Conservation (phyloP, 345 rosid species). For the Tarenaya hassleriana region DNA sequence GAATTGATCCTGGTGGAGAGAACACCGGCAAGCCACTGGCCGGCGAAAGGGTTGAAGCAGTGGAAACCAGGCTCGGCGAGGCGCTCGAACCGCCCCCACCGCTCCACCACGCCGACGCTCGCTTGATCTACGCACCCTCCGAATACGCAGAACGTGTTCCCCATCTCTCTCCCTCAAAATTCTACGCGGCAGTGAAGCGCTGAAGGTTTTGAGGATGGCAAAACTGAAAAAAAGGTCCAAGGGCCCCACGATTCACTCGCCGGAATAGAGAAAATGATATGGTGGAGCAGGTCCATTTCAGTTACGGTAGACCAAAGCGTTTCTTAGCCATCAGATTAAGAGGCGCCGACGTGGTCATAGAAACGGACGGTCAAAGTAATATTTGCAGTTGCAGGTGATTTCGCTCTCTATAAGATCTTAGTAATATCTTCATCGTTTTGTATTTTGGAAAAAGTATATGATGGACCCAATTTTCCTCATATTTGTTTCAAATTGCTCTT, state of each 20-base stretch:
- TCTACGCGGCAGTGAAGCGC: background rate
- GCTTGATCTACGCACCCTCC: constrained; percentile 84
- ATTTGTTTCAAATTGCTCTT: no score
- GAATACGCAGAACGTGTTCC: constrained; percentile 38
- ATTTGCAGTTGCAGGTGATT: no score
- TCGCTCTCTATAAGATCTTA: no score
- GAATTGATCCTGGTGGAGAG: constrained; percentile 85
- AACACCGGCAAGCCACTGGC: constrained; percentile 73
- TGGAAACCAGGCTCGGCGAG: constrained; percentile 85
- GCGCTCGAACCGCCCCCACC: constrained; percentile 89
- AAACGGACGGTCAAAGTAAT: no score
- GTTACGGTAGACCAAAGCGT: constrained; percentile 2
- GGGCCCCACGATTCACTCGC: no score
- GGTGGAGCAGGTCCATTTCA: constrained; percentile 2
- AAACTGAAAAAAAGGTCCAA: no score
- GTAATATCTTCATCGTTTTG: no score
- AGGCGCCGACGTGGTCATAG: constrained; percentile 14
- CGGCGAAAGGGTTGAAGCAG: constrained; percentile 59
- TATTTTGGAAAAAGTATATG: no score
- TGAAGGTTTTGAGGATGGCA: constrained; percentile 3
- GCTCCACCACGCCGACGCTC: constrained; percentile 68
- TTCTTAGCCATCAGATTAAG: constrained; percentile 15
- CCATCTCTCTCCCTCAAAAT: constrained; percentile 50
- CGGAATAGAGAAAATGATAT: no score
- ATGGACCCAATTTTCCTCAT: no score